Conservation (phyloP, 139 green algal species). For the Chlorella sp. region DNA sequence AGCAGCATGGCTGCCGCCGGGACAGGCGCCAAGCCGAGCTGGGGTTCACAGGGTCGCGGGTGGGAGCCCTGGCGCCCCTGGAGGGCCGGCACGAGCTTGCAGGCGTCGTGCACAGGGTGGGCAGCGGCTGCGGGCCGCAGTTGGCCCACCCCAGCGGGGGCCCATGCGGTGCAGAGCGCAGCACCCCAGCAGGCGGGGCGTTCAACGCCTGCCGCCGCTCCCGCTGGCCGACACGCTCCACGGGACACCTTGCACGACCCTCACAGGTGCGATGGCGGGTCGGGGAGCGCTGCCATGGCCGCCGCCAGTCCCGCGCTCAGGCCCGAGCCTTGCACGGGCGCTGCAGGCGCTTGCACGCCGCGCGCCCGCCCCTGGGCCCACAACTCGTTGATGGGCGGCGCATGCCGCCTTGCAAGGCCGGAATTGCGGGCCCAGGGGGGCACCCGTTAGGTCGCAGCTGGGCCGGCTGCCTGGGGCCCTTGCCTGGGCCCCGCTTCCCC, state of each 20-base stretch:
- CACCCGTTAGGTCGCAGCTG: not conserved
- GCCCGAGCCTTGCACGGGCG: not conserved
- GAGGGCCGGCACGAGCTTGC: no score
- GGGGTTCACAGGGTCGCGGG: no score
- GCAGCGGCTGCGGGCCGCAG: no score
- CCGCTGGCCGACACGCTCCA: not conserved
- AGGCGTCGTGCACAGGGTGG: no score
- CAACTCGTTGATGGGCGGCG: not conserved
- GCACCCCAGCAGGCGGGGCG: no score
- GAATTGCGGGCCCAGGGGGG: not conserved
- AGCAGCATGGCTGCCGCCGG: no score
- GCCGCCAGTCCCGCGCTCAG: not conserved
- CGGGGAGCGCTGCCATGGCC: not conserved
- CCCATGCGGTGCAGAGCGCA: no score
- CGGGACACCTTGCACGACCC: not conserved
- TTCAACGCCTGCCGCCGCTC: no score
- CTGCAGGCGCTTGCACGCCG: not conserved
- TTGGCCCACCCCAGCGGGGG: no score
- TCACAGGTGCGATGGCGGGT: not conserved
- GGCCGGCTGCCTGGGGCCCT: not conserved
- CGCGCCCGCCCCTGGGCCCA: not conserved
- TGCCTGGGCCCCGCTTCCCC: not conserved
- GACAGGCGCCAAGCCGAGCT: no score
- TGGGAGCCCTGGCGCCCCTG: no score
- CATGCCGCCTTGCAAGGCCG: not conserved